Percentiles rank a stretch among this genome's conserved stretches.
These are phyloP conservation scores for Talaromyces sp. DNA, from an alignment of 2,329 filamentous ascomycete species.

Conservation along the genomic window DNA sequence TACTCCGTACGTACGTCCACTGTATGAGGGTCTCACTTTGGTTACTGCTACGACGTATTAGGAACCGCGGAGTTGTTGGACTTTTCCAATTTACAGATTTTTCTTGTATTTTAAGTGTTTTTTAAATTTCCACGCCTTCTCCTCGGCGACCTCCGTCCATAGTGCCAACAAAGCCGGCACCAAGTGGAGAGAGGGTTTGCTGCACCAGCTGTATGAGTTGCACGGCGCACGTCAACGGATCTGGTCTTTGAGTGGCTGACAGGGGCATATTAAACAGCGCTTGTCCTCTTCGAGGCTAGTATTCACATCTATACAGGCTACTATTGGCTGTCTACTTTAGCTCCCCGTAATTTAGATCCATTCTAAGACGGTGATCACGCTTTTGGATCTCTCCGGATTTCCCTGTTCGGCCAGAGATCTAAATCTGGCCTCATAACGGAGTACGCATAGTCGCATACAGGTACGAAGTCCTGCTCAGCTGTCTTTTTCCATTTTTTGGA, in stretches of 20 bases:
- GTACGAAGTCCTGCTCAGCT: neutral
- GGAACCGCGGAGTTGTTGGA: constrained; percentile 7
- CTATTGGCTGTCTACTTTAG: neutral
- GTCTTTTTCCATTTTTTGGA: neutral
- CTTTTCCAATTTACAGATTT: neutral
- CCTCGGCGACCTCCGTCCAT: constrained; percentile 14
- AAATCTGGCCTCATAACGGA: neutral
- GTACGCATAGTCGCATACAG: neutral
- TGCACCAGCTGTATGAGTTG: neutral
- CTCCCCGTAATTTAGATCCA: neutral
- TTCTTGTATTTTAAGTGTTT: neutral
- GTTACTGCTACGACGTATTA: constrained; percentile 5
- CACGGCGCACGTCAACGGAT: constrained; percentile 5
- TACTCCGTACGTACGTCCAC: neutral
- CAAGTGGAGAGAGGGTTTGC: neutral
- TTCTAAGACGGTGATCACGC: neutral
- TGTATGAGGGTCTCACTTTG: neutral
- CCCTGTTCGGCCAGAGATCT: constrained; percentile 7
- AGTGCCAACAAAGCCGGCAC: neutral
- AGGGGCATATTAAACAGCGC: neutral
- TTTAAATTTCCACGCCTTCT: neutral
- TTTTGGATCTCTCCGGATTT: constrained; percentile 10
- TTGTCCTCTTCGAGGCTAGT: neutral
- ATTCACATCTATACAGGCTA: neutral
- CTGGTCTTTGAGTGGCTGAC: constrained; percentile 9